These are phyloP conservation scores for Filobasidium wieringae DNA, from an alignment of 768 basidiomycete species.

Conservation along the genomic window DNA sequence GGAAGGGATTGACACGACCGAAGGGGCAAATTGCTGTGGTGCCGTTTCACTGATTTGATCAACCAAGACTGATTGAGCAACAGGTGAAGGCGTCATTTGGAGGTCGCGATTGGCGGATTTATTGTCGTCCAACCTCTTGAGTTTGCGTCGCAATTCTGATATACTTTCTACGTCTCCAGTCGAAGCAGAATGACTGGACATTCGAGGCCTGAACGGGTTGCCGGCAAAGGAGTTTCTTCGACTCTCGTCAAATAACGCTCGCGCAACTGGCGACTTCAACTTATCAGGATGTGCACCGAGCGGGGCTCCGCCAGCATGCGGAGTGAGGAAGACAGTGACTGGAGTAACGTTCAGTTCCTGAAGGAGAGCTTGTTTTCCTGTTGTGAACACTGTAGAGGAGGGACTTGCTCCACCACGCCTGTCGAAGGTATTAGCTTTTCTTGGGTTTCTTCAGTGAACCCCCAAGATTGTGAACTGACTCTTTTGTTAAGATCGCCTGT, in stretches of 20 bases:
- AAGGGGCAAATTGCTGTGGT: not conserved
- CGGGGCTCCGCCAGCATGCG: slow-evolving; percentile 18
- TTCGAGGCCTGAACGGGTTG: slow-evolving; percentile 13
- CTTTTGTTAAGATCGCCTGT: slow-evolving; percentile 4
- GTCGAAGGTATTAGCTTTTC: no score
- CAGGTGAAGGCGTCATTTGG: not conserved
- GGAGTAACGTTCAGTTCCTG: slow-evolving; percentile 81
- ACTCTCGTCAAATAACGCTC: slow-evolving; percentile 6
- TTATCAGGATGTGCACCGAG: not conserved
- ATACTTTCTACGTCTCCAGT: slow-evolving; percentile 5
- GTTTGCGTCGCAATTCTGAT: slow-evolving; percentile 1
- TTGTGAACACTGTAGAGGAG: not conserved
- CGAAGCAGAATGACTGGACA: slow-evolving; percentile 2
- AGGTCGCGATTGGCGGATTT: not conserved
- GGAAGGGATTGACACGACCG: not conserved
- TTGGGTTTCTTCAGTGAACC: no score
- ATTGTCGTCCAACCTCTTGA: slow-evolving; percentile 2
- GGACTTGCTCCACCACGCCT: not conserved
- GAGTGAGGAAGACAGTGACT: slow-evolving; percentile 72
- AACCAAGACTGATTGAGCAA: not conserved
- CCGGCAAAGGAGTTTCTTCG: slow-evolving; percentile 31
- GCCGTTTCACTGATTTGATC: not conserved
- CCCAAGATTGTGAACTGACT: slow-evolving; percentile 6
- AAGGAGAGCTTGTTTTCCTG: not conserved
- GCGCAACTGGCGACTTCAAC: not conserved